Conservation (phyloP, 805 yeast genomes). For the Lipomyces orientalis region DNA sequence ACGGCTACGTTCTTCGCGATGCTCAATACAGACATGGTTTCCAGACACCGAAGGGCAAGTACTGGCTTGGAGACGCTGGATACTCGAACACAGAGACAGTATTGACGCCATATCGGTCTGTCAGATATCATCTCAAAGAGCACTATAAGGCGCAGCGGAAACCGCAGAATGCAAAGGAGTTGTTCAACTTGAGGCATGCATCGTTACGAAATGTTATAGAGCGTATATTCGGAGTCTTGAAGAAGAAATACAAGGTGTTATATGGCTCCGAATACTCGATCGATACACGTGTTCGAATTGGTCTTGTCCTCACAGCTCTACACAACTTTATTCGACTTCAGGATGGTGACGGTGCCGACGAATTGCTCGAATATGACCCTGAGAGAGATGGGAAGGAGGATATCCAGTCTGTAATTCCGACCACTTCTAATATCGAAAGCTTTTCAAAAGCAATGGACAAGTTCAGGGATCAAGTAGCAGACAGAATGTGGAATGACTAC, state of each 20-base stretch:
- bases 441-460: no score
- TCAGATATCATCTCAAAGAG: background rate
- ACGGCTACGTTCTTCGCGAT: background rate
- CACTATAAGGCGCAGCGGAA: background rate
- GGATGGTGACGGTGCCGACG: background rate
- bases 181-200: background rate
- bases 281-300: background rate
- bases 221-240: background rate
- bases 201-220: background rate
- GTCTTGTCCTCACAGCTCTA: background rate
- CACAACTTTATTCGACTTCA: background rate
- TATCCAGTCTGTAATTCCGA: background rate
- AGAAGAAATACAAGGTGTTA: background rate
- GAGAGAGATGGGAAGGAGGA: background rate
- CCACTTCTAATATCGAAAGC: background rate
- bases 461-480: no score
- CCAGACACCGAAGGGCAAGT: background rate
- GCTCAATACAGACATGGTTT: constrained; percentile 2
- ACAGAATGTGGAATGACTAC: no score
- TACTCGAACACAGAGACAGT: background rate
- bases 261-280: background rate
- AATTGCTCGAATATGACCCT: background rate
- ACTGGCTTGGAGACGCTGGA: background rate
- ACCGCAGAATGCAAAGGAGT: background rate
- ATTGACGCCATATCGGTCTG: background rate